Conservation (phyloP, 176 grass and related monocot species). For the Poa annua region DNA sequence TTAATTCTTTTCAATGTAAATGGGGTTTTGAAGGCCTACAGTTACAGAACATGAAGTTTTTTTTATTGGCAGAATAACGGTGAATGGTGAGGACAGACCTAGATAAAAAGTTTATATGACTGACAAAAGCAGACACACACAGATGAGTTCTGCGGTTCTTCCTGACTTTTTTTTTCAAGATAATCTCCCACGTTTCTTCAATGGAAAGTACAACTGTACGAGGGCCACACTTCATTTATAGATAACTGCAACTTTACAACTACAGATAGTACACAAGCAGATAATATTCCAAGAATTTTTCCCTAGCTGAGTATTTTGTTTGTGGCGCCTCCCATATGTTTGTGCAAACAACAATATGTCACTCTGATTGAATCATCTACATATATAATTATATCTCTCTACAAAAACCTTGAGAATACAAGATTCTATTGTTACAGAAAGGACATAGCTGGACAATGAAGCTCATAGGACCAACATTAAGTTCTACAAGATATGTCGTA, state of each 20-base stretch:
- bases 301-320: not conserved
- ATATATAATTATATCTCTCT: not conserved
- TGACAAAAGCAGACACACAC: not conserved
- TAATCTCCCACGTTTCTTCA: not conserved
- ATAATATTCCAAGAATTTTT: not conserved
- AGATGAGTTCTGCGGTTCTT: not conserved
- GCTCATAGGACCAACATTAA: slow-evolving; percentile 12
- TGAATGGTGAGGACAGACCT: not conserved
- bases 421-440: not conserved
- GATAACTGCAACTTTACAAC: not conserved
- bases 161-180: not conserved
- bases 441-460: not conserved
- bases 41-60: slow-evolving; percentile 24
- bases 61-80: slow-evolving; percentile 2
- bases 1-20: not conserved
- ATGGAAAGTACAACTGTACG: not conserved
- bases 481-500: not conserved
- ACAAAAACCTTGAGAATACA: not conserved
- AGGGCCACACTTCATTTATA: not conserved
- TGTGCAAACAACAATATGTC: not conserved
- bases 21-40: not conserved
- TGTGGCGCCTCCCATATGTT: not conserved
- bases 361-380: not conserved
- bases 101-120: not conserved
- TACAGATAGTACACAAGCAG: not conserved